Evolutionary conservation across 768 basidiomycete species (phyloP).

Genomic region (Hebeloma cylindrosporum): DNA sequence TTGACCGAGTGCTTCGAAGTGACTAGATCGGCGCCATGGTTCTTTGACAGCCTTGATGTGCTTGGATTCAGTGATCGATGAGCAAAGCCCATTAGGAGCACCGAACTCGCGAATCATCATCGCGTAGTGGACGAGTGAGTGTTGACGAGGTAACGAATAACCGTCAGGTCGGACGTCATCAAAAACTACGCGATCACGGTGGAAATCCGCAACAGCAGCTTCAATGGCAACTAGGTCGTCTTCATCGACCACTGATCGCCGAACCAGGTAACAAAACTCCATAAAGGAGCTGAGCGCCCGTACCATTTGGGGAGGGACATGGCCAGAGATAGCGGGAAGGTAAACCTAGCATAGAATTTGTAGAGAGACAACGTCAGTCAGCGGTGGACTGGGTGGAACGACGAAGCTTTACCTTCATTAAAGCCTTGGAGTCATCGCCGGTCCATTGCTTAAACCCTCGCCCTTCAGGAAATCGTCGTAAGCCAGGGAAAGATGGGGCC

Average conservation of each 20-base stretch:
- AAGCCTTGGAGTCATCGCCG: constrained; percentile 34
- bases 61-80: constrained; percentile 34
- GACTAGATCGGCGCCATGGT: constrained; percentile 30
- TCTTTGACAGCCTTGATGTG: constrained; percentile 38
- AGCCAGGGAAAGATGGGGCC: constrained; percentile 23
- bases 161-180: constrained; percentile 10
- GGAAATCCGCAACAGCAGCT: constrained; percentile 23
- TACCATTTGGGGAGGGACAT: constrained; percentile 19
- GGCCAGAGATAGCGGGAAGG: constrained; percentile 19
- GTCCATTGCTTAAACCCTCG: constrained; percentile 34
- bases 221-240: constrained; percentile 22
- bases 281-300: constrained; percentile 26
- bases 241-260: constrained; percentile 15
- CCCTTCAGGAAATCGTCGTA: constrained; percentile 27
- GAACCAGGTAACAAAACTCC: constrained; percentile 37
- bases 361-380: not conserved
- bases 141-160: constrained; percentile 28
- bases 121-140: constrained; percentile 31
- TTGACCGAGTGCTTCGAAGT: constrained; percentile 26
- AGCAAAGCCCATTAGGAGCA: constrained; percentile 35
- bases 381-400: not conserved
- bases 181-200: constrained; percentile 31
- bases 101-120: constrained; percentile 26
- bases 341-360: constrained; percentile 28
- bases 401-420: constrained; percentile 36